Evolutionary conservation across 768 basidiomycete genomes (phyloP), one percentile per base, ranked within the genome.

Genomic region (Amylocystis lapponica): DNA sequence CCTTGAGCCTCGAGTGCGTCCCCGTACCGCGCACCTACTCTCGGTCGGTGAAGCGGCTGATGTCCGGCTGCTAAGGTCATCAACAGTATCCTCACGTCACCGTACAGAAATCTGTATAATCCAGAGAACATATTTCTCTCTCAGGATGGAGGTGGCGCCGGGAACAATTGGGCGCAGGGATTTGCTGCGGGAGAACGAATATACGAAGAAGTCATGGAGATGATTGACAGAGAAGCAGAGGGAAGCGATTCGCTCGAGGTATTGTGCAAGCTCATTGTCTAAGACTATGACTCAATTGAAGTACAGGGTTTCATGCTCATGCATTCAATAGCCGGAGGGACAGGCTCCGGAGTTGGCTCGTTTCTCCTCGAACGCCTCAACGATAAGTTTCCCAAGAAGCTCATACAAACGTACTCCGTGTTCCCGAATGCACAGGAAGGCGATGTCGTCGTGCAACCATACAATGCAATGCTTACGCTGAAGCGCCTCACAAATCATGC

Each of bases 141-240:
- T 2, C 89, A 94, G 65, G 93, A 95, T 58, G 96, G 96, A 4
- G 94, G 96, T n/a, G 96, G 96, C 26, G 96, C 96, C 11, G 96
- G 96, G 14, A 99, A 99, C 58, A 98, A 97, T 60, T 98, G 95
- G 91, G 95, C 95, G 0, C 90, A 93, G 53, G 95, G 95, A 12
- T 94, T 94, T 59, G 75, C 83, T 7, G 78, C 85, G 5, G 96
- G 94, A 41, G 95, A 98, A 66, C 72, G 76, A 47, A 76, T 92
- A 49, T 96, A 95, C 60, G 94, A 97, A 56, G 95, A 97, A 52
- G 79, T 97, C 46, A 93, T 98, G 81, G 95, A 99, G 63, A 97
- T 99, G 93, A 79, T 99, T 43, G 95, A 98, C 61, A 78, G 95
- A 19, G 95, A 98, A 66, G 94, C 94, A 7, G 95, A 99, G 62